Evolutionary conservation across 2,329 filamentous ascomycete species (phyloP).

Genomic region (Myriangium duriaei): DNA sequence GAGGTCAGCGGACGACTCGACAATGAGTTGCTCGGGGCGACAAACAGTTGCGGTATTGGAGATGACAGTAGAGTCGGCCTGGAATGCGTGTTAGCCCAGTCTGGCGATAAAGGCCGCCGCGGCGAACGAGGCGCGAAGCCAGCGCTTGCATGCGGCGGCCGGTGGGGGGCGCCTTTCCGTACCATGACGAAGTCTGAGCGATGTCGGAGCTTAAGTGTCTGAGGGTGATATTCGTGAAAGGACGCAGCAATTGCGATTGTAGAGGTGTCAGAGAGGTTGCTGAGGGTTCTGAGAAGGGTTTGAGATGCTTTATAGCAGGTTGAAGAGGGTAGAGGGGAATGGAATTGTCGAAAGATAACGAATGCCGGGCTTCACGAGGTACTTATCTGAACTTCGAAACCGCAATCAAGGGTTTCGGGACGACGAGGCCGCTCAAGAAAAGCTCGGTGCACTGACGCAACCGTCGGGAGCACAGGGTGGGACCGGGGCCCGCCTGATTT

Average conservation of each 20-base stretch:
- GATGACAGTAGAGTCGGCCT: conserved; percentile 30
- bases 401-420: neutral
- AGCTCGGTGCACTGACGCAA: conserved; percentile 9
- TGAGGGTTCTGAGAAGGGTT: conserved; percentile 3
- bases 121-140: conserved; percentile 1
- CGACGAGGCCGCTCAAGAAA: neutral
- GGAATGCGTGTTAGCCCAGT: conserved; percentile 2
- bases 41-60: conserved; percentile 39
- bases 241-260: conserved; percentile 1
- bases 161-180: conserved; percentile 3
- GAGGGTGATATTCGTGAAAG: neutral
- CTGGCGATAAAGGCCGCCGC: neutral
- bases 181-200: conserved; percentile 14
- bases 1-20: conserved; percentile 11
- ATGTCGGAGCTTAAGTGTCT: conserved; percentile 5
- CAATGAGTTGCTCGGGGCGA: conserved; percentile 10
- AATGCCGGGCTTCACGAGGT: conserved; percentile 1
- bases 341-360: conserved; percentile 7
- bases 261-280: neutral
- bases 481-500: neutral
- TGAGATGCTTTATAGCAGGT: conserved; percentile 1
- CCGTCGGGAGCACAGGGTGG: neutral
- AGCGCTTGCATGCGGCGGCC: conserved; percentile 4
- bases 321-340: neutral
- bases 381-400: conserved; percentile 6